Evolutionary conservation across 192 early-diverging fungal species (phyloP), one percentile per base, ranked within the genome.

Genomic region (Coemansia sp.): DNA sequence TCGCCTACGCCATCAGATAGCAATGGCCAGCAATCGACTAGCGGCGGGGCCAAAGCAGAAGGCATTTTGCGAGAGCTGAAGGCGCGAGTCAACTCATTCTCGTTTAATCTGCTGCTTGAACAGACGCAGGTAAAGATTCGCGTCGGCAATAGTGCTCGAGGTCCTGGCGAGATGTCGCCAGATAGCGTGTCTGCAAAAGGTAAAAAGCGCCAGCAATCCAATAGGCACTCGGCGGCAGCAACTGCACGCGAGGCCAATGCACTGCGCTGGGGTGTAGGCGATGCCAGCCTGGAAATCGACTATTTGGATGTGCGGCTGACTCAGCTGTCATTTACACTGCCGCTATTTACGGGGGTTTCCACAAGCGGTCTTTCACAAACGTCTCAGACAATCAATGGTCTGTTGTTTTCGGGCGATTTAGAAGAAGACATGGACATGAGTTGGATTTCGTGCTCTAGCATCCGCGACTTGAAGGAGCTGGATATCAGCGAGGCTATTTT

Each of bases 281-380:
- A 81, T 57, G 76, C 69, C 32, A 70, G 68, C 48, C 38, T 69
- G 17, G 80, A 81, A 51, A 65, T 81, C 31, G 69, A 76, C 46
- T 70, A 81, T 42, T 26, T 81, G 45, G 80, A 81, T 21, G 66
- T 77, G 20, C 80, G 80, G n/a, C 52, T 81, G 36, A 60, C 61
- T 0, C 63, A 76, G 53, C 51, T 62, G 58, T 38, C 76, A 6
- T 81, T 77, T 40, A 43, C 41, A 7, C 62, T 78, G 65, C 75
- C 75, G 0, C 37, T 78, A 43, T 78, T 78, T 60, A 53, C 54
- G 21, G 62, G 67, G 17, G 38, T 67, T 14, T 45, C 63, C 11
- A 17, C 44, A 7, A 38, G 36, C 0, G 56, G 60, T 0, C 44
- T 28, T 5, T 32, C 55, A 11, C 40, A 30, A 20, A 50, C 18